Conservation (phyloP, 768 basidiomycete species). For the Trametes elegans region DNA sequence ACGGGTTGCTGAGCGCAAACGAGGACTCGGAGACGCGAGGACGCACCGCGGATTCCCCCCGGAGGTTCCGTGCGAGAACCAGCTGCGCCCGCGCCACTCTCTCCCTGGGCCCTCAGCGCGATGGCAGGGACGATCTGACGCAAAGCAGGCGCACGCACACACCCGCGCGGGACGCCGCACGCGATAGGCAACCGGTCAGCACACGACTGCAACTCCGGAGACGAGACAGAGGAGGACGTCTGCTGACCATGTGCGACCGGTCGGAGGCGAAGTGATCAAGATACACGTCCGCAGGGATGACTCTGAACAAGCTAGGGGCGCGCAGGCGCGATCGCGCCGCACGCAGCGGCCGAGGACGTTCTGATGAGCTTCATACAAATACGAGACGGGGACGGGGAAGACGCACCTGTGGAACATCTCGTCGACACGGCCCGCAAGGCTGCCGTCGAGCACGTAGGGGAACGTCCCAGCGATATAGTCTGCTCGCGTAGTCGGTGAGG, state of each 20-base stretch:
- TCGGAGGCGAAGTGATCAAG: constrained; percentile 69
- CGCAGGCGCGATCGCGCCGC: neutral
- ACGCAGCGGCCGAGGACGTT: neutral
- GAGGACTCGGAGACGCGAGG: neutral
- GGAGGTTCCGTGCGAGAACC: neutral
- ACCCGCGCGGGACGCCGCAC: neutral
- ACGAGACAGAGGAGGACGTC: constrained; percentile 8
- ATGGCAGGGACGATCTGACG: constrained; percentile 7
- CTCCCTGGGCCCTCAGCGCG: neutral
- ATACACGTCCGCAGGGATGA: constrained; percentile 50
- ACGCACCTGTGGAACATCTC: constrained; percentile 22
- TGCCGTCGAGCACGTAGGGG: constrained; percentile 23
- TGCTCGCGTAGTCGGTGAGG: constrained; percentile 9
- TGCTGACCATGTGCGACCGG: constrained; percentile 70
- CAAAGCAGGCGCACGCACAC: constrained; percentile 5
- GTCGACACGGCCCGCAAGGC: constrained; percentile 10
- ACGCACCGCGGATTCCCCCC: neutral
- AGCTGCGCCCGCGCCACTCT: neutral
- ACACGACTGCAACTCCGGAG: neutral
- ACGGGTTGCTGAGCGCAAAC: too few relatives aligned
- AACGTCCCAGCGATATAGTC: constrained; percentile 32
- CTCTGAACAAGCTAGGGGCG: constrained; percentile 53
- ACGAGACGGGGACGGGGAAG: neutral
- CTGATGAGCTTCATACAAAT: neutral
- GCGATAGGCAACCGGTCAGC: constrained; percentile 11